A percentile compares a stretch with the other conserved stretches of the same genome.
These are phyloP conservation scores for Eucalyptus marginata DNA, from an alignment of 345 rosid genomes.

Conservation along the genomic window DNA sequence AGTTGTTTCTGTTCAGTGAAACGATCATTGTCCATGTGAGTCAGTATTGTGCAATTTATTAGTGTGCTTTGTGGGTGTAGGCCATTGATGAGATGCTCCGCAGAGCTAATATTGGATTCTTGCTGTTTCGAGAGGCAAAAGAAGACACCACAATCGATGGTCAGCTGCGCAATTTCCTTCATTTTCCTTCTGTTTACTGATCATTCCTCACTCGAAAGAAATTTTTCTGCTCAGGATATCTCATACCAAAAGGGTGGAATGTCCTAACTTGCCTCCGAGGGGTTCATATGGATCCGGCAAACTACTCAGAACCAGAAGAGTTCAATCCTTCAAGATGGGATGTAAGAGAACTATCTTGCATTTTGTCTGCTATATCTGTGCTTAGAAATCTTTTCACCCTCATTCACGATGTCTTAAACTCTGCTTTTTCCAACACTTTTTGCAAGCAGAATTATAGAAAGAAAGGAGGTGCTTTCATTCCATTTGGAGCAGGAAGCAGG, in stretches of 20 bases:
- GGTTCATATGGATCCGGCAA: conserved; percentile 5
- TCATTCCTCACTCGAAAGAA: not conserved
- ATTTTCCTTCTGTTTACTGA: not conserved
- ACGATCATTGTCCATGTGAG: not conserved
- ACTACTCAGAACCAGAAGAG: not conserved
- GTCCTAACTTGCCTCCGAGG: not conserved
- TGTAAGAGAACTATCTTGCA: not conserved
- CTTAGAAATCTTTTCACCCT: not conserved
- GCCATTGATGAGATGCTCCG: conserved; percentile 52
- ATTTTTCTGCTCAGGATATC: conserved; percentile 1
- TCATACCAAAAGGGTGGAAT: conserved; percentile 14
- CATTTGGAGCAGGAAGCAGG: conserved; percentile 32
- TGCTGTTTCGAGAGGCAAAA: conserved; percentile 36
- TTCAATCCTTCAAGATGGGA: conserved; percentile 19
- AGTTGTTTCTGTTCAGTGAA: not conserved
- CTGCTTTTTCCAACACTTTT: not conserved
- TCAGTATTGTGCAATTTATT: not conserved
- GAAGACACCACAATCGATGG: conserved; percentile 26
- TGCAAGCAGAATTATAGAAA: conserved; percentile 1
- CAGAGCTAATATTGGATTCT: conserved; percentile 25
- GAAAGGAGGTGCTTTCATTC: conserved; percentile 25
- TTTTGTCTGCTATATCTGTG: not conserved
- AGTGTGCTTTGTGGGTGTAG: not conserved
- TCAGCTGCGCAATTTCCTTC: conserved; percentile 1
- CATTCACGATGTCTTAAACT: not conserved